Conservation (phyloP, 805 yeast genomes). For the Candida alai region DNA sequence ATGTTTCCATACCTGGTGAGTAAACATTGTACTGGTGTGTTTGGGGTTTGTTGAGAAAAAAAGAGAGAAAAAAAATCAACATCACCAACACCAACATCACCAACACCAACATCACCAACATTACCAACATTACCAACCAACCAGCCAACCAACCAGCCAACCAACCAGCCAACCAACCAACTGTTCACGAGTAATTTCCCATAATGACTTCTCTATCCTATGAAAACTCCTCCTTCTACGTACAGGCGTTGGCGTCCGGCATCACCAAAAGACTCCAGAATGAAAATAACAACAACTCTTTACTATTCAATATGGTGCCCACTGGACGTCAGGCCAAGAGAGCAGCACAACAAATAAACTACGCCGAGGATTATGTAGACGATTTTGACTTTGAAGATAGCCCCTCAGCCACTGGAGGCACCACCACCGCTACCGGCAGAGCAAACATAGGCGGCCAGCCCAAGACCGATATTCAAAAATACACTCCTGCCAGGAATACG, state of each 20-base stretch:
- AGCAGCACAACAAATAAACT: conserved; percentile 64
- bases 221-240: conserved; percentile 9
- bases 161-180: not conserved
- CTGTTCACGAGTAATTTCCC: too few species aligned
- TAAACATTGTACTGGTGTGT: not conserved
- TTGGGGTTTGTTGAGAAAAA: not conserved
- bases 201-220: conserved; percentile 7
- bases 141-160: not conserved
- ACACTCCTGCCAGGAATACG: conserved; percentile 21
- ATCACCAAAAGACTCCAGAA: conserved; percentile 63
- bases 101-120: not conserved
- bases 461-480: conserved; percentile 20
- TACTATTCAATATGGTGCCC: conserved; percentile 63
- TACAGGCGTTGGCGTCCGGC: conserved; percentile 76
- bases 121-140: not conserved
- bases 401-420: conserved; percentile 18
- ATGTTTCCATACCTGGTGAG: conserved; percentile 18
- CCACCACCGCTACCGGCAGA: conserved; percentile 1
- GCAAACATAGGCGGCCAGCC: conserved; percentile 10
- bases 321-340: conserved; percentile 78
- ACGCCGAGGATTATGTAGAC: conserved; percentile 67
- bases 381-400: conserved; percentile 39
- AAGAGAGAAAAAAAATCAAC: not conserved
- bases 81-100: too few species aligned
- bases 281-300: conserved; percentile 67